A percentile compares a stretch with the other conserved stretches of the same genome.
These are phyloP conservation scores for Pyrus hybrid DNA, from an alignment of 331 rosid species.

Conservation along the genomic window DNA sequence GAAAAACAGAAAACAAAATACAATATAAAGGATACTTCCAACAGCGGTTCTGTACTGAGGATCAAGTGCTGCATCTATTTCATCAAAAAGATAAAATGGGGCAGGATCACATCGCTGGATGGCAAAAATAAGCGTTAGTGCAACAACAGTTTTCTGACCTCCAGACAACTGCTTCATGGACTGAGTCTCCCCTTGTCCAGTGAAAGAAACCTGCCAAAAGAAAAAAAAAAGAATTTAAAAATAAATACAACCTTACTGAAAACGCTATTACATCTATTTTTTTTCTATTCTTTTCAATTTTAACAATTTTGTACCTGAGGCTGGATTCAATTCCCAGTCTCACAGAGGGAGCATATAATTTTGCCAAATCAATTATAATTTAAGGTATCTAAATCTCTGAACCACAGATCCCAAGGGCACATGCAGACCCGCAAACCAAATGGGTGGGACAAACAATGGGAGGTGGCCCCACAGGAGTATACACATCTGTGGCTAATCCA, in stretches of 20 bases:
- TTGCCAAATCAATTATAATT: neutral
- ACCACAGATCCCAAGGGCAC: neutral
- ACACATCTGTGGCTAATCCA: neutral
- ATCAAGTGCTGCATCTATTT: constrained; percentile 97
- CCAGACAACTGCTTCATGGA: constrained; percentile 99
- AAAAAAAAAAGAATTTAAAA: neutral
- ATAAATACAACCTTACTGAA: neutral
- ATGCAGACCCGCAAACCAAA: neutral
- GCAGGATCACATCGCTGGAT: constrained; percentile 99
- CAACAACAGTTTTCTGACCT: constrained; percentile 98
- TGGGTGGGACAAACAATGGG: neutral
- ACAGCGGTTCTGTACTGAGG: constrained; percentile 98
- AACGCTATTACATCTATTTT: neutral
- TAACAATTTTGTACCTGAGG: neutral
- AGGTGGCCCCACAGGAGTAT: neutral
- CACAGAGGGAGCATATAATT: neutral
- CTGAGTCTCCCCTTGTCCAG: constrained; percentile 98
- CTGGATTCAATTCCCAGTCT: neutral
- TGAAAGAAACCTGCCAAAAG: constrained; percentile 77
- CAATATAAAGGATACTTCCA: constrained; percentile 74
- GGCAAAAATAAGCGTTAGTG: constrained; percentile 93
- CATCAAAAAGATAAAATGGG: constrained; percentile 95
- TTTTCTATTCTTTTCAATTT: neutral
- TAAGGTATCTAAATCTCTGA: neutral
- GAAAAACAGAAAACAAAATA: neutral